A percentile compares a stretch with the other conserved stretches of the same genome.
Conservation (phyloP, 2,329 filamentous ascomycete species). For the Cordyceps tenuipes region DNA sequence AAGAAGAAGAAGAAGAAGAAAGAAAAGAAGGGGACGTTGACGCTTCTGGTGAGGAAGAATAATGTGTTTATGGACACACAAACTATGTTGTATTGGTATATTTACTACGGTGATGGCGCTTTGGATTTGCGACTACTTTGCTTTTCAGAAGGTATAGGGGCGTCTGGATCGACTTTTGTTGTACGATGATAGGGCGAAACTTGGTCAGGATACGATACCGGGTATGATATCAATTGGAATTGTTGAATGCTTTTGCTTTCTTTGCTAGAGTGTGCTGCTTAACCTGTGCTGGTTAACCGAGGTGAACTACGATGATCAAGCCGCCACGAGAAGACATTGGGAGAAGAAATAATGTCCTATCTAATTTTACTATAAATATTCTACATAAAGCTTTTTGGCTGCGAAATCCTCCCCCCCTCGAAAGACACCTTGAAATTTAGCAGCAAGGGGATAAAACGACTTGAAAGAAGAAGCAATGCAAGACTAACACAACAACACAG, state of each 20-base stretch:
- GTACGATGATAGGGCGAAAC: background rate
- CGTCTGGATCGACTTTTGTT: slow-evolving; percentile 2
- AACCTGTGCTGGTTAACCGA: background rate
- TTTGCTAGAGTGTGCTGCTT: background rate
- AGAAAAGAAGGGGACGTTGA: slow-evolving; percentile 22
- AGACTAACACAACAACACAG: background rate
- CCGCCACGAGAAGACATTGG: background rate
- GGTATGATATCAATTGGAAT: background rate
- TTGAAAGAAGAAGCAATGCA: background rate
- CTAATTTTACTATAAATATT: slow-evolving; percentile 10
- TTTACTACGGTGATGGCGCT: background rate
- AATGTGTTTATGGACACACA: background rate
- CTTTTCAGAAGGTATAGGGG: background rate
- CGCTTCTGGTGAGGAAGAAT: slow-evolving; percentile 28
- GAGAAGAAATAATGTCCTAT: background rate
- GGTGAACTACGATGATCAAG: background rate
- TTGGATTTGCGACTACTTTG: slow-evolving; percentile 1
- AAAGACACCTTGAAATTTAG: background rate
- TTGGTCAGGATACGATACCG: background rate
- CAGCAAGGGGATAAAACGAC: background rate
- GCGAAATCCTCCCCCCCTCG: background rate
- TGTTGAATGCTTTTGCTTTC: background rate
- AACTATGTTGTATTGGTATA: background rate
- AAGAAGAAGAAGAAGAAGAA: background rate
- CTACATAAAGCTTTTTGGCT: slow-evolving; percentile 4